Evolutionary conservation across 768 basidiomycete species (phyloP), one percentile per base, ranked within the genome.

Genomic region (Suillus lakei): DNA sequence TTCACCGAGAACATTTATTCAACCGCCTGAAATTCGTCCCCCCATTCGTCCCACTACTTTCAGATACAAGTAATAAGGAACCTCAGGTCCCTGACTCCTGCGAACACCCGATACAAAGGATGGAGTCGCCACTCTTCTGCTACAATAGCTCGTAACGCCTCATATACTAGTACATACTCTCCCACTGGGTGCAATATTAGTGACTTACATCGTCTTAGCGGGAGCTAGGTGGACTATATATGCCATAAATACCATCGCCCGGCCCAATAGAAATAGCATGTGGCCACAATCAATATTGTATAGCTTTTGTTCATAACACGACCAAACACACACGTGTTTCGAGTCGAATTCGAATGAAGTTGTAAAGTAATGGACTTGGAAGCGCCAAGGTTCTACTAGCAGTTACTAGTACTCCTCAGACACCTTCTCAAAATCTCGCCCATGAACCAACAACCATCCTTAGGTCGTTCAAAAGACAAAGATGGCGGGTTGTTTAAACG

Each of bases 401-500:
- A 43, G 39, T 15, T 5, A 12, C 44, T 46, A 50, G 15, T 30
- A 28, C 18, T 10, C 32, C 43, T 18, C 15, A 21, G 2, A 55
- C 15, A 55, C 54, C 28, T 36, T 4, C n/a, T 56, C 55, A 9
- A 56, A 38, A 23, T 15, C 23, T 26, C 32, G 18, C 23, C 4
- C 39, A 59, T 59, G 58, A 18, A 58, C 2, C 56, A 39, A 28
- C 15, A 38, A 26, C 36, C 56, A 26, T 26, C 56, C 36, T 39
- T 10, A 21, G 18, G 18, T 12, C 28, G 13, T 61, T 32, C 36
- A 23, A n/a, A 16, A 28, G 44, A 63, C 50, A 55, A 50, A 46
- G 65, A 68, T 30, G 41, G 60, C 62, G 66, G 61, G 15, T 71
- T 78, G 34, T 54, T 78, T 66, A 59, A 67, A 16, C 73, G 65